Conservation (phyloP, 495 filamentous ascomycete genomes). For the Jackrogersella minutella region DNA sequence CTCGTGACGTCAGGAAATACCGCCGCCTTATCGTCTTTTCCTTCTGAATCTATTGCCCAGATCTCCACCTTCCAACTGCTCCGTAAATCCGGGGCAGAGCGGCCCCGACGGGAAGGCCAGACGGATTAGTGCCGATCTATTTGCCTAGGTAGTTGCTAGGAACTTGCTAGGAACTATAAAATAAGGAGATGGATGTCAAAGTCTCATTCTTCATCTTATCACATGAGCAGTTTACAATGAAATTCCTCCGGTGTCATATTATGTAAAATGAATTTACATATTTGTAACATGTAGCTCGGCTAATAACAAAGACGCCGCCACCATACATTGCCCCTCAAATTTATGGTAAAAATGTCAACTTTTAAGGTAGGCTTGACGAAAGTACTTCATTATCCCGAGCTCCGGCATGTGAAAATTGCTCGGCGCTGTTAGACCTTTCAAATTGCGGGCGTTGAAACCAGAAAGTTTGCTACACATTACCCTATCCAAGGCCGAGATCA, state of each 20-base stretch:
- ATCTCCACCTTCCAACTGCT: slow-evolving; percentile 15
- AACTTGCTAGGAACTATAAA: slow-evolving; percentile 5
- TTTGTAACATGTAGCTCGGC: background rate
- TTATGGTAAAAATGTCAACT: no score
- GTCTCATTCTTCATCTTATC: slow-evolving; percentile 4
- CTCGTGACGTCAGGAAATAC: slow-evolving; percentile 30
- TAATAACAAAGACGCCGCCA: slow-evolving; percentile 2
- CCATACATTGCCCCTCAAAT: background rate
- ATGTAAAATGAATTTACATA: slow-evolving; percentile 8
- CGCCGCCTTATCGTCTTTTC: slow-evolving; percentile 15
- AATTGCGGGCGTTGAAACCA: background rate
- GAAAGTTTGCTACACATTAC: slow-evolving; percentile 31
- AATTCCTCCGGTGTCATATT: slow-evolving; percentile 1
- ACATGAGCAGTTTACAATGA: background rate
- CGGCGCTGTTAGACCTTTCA: background rate
- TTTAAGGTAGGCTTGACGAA: background rate
- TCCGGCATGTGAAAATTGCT: slow-evolving; percentile 28
- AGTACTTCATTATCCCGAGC: background rate
- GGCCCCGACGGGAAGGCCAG: slow-evolving; percentile 4
- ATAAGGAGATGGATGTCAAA: background rate
- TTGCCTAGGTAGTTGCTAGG: slow-evolving; percentile 1
- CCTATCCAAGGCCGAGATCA: slow-evolving; percentile 12
- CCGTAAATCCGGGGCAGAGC: slow-evolving; percentile 22
- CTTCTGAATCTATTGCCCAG: background rate
- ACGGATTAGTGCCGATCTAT: slow-evolving; percentile 11